Evolutionary conservation across 75 land plant genomes (phyloP).

Genomic region (Pinus taeda): DNA sequence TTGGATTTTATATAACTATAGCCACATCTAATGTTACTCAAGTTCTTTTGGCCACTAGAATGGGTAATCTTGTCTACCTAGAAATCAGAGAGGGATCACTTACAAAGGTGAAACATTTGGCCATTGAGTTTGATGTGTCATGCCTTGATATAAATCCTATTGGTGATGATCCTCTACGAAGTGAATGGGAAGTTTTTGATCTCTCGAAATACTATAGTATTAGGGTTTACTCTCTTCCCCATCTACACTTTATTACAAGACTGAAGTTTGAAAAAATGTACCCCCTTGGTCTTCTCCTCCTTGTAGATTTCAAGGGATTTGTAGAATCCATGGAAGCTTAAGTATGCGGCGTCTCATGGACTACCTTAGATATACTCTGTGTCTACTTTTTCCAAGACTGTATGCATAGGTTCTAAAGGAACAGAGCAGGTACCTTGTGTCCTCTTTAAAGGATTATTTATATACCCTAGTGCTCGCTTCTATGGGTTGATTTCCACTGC

Average conservation of each 20-base stretch:
- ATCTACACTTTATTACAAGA: conserved; percentile 71
- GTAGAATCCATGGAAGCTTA: too few species aligned
- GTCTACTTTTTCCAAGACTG: too few species aligned
- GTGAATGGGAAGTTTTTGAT: conserved; percentile 86
- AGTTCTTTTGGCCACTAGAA: background rate
- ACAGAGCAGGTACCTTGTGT: too few species aligned
- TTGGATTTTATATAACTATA: conserved; percentile 83
- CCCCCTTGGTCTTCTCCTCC: conserved; percentile 95
- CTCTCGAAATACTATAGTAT: conserved; percentile 98
- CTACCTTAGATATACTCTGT: too few species aligned
- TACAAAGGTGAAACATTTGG: conserved; percentile 78
- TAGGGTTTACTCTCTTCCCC: conserved; percentile 84
- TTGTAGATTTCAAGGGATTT: conserved; percentile 91
- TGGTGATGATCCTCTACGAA: conserved; percentile 69
- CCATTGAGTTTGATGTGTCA: conserved; percentile 90
- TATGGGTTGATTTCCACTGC: too few species aligned
- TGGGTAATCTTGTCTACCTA: conserved; percentile 85
- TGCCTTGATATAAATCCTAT: conserved; percentile 97
- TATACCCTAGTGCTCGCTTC: too few species aligned
- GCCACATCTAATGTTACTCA: conserved; percentile 43
- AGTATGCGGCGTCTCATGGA: too few species aligned
- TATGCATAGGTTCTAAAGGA: too few species aligned
- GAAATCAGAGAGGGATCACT: conserved; percentile 77
- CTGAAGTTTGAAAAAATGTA: conserved; percentile 85
- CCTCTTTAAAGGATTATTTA: too few species aligned